Evolutionary conservation across 805 yeast species (phyloP).

Genomic region (Groenewaldozyma salmanticensis): DNA sequence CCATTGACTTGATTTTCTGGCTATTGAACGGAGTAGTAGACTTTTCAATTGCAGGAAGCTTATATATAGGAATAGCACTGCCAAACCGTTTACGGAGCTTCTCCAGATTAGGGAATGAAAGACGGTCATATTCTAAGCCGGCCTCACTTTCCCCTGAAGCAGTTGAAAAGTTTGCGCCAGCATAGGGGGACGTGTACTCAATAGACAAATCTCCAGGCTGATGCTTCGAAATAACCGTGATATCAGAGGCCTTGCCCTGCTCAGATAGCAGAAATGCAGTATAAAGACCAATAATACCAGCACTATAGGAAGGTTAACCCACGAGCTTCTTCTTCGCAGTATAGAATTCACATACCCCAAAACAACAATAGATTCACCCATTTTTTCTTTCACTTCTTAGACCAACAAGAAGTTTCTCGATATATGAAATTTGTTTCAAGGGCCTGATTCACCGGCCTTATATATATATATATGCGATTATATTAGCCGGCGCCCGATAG

Average conservation of each 20-base stretch:
- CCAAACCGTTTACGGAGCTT: constrained; percentile 40
- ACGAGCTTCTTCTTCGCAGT: background rate
- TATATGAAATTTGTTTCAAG: too few species aligned
- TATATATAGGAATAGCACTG: constrained; percentile 45
- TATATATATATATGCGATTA: too few species aligned
- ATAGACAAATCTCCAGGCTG: constrained; percentile 73
- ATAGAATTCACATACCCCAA: constrained; percentile 12
- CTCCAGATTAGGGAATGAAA: constrained; percentile 43
- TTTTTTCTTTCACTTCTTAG: too few species aligned
- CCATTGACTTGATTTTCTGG: constrained; percentile 38
- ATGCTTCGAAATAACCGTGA: constrained; percentile 54
- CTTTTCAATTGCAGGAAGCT: constrained; percentile 45
- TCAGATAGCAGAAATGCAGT: constrained; percentile 44
- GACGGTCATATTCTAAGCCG: constrained; percentile 44
- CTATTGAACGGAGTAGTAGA: constrained; percentile 37
- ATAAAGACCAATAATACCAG: constrained; percentile 62
- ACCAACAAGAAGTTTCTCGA: too few species aligned
- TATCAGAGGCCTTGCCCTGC: constrained; percentile 30
- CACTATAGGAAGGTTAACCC: constrained; percentile 26
- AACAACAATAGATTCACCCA: constrained; percentile 16
- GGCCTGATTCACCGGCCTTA: too few species aligned
- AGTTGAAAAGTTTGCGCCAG: constrained; percentile 55
- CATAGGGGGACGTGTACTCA: constrained; percentile 73
- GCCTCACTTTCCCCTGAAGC: constrained; percentile 49
- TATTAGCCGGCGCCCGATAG: too few species aligned